Base-by-base conservation (phyloP, 768 basidiomycete species). In the Agaricus sinodeliciosus region DNA sequence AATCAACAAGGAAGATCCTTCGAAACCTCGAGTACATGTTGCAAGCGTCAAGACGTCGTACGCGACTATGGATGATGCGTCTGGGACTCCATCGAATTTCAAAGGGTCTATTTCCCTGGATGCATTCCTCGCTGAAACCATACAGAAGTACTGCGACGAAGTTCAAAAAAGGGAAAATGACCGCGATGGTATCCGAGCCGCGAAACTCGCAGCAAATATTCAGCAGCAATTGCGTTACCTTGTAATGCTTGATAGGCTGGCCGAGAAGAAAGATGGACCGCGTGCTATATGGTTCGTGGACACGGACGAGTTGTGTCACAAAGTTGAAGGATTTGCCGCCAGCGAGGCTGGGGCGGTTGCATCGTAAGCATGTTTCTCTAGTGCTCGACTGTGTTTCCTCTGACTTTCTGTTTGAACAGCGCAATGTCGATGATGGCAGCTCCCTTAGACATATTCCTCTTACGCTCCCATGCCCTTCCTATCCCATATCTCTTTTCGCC, bases 231-330 rank as follows among this genome's bases (percentile, higher is more conserved):
- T 91, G 9, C 73, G 70, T 22, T 86, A 89, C 65, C 73, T 92
- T 18, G 85, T 89, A 65, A 76, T 80, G 68, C 70, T 90, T 9
- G 90, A 92, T 59, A 72, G 73, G 16, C 67, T 91, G 13, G 88
- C 89, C 0, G 69, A 72, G 11, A 71, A 75, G 50, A 79, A 79
- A 54, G 79, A 81, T 25, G 78, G 79, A 43, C 77, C 75, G 35
- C 86, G 87, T 0, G 73, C 85, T 37, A 73, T 80, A 49, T 91
- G 90, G 90, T 90, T 91, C 63, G 79, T 74, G 49, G 84, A 83
- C 55, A 68, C 83, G 4, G 82, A 84, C 58, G 65, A 73, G 28
- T 66, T 87, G 16, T 75, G 74, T 51, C 69, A 74, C 22, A 69
- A 71, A 31, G 63, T 81, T 2, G 77, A 79, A 56, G 63, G 60